phyloP scores from a whole-genome alignment of 768 basidiomycete genomes.

The Suillus subalutaceus region DNA sequence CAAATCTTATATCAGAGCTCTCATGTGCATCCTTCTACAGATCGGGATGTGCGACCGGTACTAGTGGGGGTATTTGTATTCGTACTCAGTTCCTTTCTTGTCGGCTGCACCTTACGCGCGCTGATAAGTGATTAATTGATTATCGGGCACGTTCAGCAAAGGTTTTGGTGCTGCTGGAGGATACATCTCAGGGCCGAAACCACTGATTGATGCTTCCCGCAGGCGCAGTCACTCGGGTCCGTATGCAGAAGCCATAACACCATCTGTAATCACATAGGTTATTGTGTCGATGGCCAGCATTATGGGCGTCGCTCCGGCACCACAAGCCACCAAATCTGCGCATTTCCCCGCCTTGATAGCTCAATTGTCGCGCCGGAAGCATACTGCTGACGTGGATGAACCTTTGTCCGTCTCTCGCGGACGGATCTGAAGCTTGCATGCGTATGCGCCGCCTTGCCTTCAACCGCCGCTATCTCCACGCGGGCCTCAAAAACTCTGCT shows the following conservation, averaged over 20 bases:
- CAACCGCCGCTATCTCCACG: background rate
- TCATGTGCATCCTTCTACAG: constrained; percentile 81
- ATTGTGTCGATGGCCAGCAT: background rate
- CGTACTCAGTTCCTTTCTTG: constrained; percentile 54
- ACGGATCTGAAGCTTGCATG: constrained; percentile 1
- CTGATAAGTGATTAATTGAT: background rate
- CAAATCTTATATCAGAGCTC: constrained; percentile 84
- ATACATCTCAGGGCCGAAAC: background rate
- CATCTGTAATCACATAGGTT: background rate
- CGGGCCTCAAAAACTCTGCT: background rate
- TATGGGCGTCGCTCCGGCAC: background rate
- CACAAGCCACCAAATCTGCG: background rate
- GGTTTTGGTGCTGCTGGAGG: background rate
- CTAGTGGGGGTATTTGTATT: constrained; percentile 81
- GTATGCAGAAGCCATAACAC: background rate
- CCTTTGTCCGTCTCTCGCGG: background rate
- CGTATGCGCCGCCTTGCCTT: background rate
- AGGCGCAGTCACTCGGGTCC: background rate
- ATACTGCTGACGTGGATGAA: background rate
- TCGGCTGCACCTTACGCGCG: background rate
- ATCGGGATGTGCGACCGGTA: constrained; percentile 92
- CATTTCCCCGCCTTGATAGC: background rate
- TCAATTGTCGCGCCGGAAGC: background rate
- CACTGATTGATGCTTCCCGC: background rate
- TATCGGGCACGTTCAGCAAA: background rate